phyloP scores from a whole-genome alignment of 1,284 basidiomycete genomes.

The Meripilus lineatus region DNA sequence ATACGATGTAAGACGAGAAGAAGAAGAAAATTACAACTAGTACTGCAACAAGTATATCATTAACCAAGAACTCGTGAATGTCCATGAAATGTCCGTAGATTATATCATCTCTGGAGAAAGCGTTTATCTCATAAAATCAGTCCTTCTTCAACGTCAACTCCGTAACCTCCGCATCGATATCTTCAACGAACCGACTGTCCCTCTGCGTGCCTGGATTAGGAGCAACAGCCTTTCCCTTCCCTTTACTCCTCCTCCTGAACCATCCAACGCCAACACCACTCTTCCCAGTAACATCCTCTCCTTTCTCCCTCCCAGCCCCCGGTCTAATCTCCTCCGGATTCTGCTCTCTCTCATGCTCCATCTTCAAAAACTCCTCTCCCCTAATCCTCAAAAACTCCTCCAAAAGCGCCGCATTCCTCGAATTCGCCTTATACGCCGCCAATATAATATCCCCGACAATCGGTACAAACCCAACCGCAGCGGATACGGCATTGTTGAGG shows the following conservation, averaged over 20 bases:
- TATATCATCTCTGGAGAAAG: too few relatives aligned
- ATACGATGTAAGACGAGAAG: too few relatives aligned
- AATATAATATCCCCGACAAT: conserved; percentile 75
- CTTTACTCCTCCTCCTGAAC: conserved; percentile 20
- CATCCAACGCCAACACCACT: conserved; percentile 14
- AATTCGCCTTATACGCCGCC: conserved; percentile 84
- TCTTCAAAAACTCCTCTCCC: conserved; percentile 57
- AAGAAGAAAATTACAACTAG: too few relatives aligned
- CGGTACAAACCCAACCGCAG: conserved; percentile 73
- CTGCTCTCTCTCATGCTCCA: conserved; percentile 30
- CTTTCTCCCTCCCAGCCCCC: conserved; percentile 39
- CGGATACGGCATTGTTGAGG: conserved; percentile 74
- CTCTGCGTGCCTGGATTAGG: conserved; percentile 1
- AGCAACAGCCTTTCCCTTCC: conserved; percentile 14
- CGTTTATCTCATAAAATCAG: too few relatives aligned
- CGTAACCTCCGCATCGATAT: too few relatives aligned
- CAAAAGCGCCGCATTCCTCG: conserved; percentile 75
- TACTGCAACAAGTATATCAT: too few relatives aligned
- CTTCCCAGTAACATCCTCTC: conserved; percentile 30
- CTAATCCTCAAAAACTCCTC: conserved; percentile 70
- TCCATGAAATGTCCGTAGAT: too few relatives aligned
- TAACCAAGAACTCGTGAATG: too few relatives aligned
- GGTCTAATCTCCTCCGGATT: conserved; percentile 46
- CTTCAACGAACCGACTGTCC: conserved; percentile 14
- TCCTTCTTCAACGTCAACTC: too few relatives aligned